Evolutionary conservation across 2,329 filamentous ascomycete species (phyloP).

Genomic region (Chalaropsis ovoidea): DNA sequence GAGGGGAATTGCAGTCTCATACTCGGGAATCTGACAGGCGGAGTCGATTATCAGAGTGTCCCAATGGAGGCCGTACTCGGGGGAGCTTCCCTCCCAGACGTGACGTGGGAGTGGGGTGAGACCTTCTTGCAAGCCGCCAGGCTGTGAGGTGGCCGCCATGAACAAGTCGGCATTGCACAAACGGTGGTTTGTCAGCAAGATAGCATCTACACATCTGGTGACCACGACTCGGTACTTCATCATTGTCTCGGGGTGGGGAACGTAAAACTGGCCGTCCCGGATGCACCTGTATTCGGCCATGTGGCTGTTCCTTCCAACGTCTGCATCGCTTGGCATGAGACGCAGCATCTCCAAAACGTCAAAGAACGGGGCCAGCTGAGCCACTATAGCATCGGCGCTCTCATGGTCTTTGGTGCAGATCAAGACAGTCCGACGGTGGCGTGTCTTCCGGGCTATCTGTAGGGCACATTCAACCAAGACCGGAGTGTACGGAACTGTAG

Average conservation of each 20-base stretch:
- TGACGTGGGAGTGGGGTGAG: neutral
- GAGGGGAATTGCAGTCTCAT: constrained; percentile 4
- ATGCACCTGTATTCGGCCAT: neutral
- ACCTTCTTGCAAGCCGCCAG: neutral
- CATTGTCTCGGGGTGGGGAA: neutral
- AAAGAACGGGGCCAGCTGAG: neutral
- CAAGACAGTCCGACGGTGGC: neutral
- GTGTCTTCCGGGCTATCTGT: neutral
- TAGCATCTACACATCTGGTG: neutral
- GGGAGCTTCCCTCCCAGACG: neutral
- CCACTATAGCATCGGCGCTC: neutral
- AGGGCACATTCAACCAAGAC: constrained; percentile 2
- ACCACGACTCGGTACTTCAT: neutral
- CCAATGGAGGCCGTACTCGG: constrained; percentile 1
- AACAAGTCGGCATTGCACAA: constrained; percentile 2
- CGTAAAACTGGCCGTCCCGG: neutral
- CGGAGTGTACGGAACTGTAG: neutral
- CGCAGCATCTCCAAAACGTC: neutral
- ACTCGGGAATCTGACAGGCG: constrained; percentile 4
- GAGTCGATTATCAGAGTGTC: constrained; percentile 6
- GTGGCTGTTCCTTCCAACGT: neutral
- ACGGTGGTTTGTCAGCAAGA: neutral
- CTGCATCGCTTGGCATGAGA: neutral
- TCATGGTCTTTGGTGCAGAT: constrained; percentile 9
- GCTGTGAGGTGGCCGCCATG: neutral